phyloP scores from a whole-genome alignment of 2,329 filamentous ascomycete genomes.

The Pestalotiopsis sp. region DNA sequence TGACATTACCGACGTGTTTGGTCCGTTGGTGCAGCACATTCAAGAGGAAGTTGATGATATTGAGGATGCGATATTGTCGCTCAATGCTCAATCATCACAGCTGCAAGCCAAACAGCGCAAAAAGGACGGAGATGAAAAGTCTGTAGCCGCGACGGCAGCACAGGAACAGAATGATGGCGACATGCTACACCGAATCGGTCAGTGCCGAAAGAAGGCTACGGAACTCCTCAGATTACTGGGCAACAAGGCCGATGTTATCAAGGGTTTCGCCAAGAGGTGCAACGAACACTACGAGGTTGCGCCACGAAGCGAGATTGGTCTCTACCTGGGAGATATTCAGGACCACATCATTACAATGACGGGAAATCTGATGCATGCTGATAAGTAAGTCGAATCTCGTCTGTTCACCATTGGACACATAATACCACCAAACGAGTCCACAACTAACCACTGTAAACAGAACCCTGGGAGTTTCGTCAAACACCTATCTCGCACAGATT shows the following conservation, averaged over 20 bases:
- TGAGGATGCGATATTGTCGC: constrained; percentile 83
- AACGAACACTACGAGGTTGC: constrained; percentile 98
- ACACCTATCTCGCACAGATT: constrained; percentile 98
- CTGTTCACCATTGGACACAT: neutral
- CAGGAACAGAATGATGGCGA: constrained; percentile 63
- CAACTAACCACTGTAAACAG: constrained; percentile 44
- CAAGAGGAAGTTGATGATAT: constrained; percentile 98
- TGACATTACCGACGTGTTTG: constrained; percentile 96
- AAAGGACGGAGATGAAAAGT: constrained; percentile 45
- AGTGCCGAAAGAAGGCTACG: constrained; percentile 98
- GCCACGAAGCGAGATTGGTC: constrained; percentile 91
- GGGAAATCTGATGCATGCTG: constrained; percentile 91
- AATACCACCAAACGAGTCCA: neutral
- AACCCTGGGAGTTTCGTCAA: constrained; percentile 87
- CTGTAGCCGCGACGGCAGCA: constrained; percentile 40
- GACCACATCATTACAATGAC: constrained; percentile 99
- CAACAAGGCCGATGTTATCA: constrained; percentile 98
- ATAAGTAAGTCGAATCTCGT: constrained; percentile 67
- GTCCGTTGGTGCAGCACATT: constrained; percentile 87
- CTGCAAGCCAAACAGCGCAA: constrained; percentile 41
- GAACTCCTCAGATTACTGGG: constrained; percentile 88
- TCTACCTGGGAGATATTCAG: constrained; percentile 97
- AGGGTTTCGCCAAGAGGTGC: constrained; percentile 96
- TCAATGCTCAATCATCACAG: constrained; percentile 60
- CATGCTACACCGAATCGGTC: constrained; percentile 90